Base-by-base conservation (phyloP, 371 early-diverging fungal species). In the Syncephalis plumigaleata region DNA sequence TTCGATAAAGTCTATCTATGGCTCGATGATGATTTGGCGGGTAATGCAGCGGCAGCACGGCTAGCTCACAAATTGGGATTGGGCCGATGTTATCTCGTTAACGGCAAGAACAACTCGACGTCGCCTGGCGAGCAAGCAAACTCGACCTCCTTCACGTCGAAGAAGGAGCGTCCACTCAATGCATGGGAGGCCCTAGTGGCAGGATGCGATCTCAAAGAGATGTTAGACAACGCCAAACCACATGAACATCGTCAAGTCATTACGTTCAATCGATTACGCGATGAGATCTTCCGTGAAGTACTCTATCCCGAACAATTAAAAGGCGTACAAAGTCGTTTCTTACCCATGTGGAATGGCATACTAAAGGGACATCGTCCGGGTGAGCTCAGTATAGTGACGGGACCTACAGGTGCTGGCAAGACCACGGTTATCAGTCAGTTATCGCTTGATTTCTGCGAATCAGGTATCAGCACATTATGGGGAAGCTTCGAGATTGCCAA, bases 401-500 rank as follows among this genome's bases (percentile, higher is more conserved):
- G 85, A 0, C 66, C 83, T 0, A 84, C 85, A 0, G 85, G 85
- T 1, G 56, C 66, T 5, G 85, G 85, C 17, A 84, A 84, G 52
- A 84, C 85, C 0, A 84, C 85, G 0, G 64, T 82, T n/a, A 63
- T 82, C 16, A 77, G 77, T 57, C 83, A 83, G 45, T 46, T 82
- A 38, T 74, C 78, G 46, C 55, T 84, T 16, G 83, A 82, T 53
- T 80, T 67, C 54, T 81, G 81, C 55, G 60, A 66, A 50, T 69
- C 70, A n/a, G 79, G 80, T 7, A 74, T 84, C 13, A 73, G 77
- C 39, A 84, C 83, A 1, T 55, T 84, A 22, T 84, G 84, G 84
- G 85, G 85, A 2, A 78, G 79, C 20, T 84, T 84, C 65, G 85
- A 84, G 55, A 81, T 84, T 47, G 58, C 71, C 25, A 84, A 84